Percentiles rank a stretch among this genome's conserved stretches.
phyloP scores from a whole-genome alignment of 2,329 filamentous ascomycete genomes.

The Zymoseptoria crescenta region DNA sequence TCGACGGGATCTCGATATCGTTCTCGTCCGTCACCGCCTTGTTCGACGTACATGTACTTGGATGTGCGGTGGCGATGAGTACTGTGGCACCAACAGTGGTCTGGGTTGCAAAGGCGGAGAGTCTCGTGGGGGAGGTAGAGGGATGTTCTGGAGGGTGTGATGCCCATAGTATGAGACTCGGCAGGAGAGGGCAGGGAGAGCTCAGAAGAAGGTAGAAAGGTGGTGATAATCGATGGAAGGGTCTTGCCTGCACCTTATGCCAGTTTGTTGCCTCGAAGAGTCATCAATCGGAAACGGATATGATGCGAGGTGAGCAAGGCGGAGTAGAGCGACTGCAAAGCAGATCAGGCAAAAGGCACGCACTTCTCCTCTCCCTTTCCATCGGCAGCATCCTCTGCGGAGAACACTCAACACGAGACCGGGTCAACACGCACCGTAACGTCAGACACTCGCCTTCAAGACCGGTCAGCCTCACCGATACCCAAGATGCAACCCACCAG shows the following conservation, averaged over 20 bases:
- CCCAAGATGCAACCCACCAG: not conserved
- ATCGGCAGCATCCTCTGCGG: not conserved
- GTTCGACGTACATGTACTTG: conserved; percentile 22
- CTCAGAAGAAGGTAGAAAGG: not conserved
- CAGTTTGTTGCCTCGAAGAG: not conserved
- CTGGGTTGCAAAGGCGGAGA: conserved; percentile 18
- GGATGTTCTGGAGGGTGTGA: conserved; percentile 18
- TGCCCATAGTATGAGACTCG: conserved; percentile 18
- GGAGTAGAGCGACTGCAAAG: not conserved
- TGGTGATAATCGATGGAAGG: not conserved
- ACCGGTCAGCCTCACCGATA: not conserved
- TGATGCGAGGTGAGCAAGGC: not conserved
- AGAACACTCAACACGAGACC: not conserved
- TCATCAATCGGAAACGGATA: not conserved
- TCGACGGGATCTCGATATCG: conserved; percentile 19
- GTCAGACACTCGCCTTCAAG: not conserved
- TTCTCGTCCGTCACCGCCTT: conserved; percentile 19
- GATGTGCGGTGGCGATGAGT: conserved; percentile 11
- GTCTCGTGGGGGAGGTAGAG: conserved; percentile 20
- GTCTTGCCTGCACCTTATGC: not conserved
- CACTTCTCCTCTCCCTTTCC: not conserved
- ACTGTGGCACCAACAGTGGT: conserved; percentile 18
- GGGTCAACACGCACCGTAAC: too few species aligned
- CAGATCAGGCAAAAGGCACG: not conserved
- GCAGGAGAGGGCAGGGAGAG: not conserved